phyloP scores from a whole-genome alignment of 176 grass and related monocot species.

The Neostapfia colusana region DNA sequence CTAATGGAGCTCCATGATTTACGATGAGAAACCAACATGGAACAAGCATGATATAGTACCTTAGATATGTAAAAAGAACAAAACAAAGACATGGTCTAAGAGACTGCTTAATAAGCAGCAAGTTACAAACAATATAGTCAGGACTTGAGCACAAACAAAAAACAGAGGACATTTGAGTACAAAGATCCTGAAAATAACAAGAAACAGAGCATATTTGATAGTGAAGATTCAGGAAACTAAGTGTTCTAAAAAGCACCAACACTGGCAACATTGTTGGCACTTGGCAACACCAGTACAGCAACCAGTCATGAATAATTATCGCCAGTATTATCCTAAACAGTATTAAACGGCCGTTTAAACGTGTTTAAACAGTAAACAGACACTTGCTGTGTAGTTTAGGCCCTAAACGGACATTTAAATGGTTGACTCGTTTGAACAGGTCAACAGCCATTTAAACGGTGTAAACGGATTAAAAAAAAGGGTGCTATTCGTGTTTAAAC shows the following conservation, averaged over 20 bases:
- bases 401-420: too few relatives aligned
- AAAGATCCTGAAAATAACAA: neutral
- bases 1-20: conserved; percentile 84
- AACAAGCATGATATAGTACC: conserved; percentile 28
- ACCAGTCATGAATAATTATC: conserved; percentile 23
- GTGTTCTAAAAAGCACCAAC: neutral
- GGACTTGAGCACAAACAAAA: neutral
- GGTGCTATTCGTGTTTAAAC: too few relatives aligned
- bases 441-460: too few relatives aligned
- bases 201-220: neutral
- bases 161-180: too few relatives aligned
- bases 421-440: too few relatives aligned
- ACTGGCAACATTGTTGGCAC: conserved; percentile 1
- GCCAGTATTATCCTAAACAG: too few relatives aligned
- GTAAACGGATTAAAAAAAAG: too few relatives aligned
- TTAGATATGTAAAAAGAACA: conserved; percentile 14
- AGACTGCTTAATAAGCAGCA: neutral
- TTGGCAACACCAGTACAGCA: neutral
- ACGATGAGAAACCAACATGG: conserved; percentile 60
- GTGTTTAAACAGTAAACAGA: too few relatives aligned
- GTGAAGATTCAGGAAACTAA: neutral
- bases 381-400: too few relatives aligned
- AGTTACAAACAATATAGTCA: conserved; percentile 18
- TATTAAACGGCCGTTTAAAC: too few relatives aligned
- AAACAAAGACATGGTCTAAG: neutral